Base-by-base conservation (phyloP, 768 basidiomycete species). In the Trametes villosa region DNA sequence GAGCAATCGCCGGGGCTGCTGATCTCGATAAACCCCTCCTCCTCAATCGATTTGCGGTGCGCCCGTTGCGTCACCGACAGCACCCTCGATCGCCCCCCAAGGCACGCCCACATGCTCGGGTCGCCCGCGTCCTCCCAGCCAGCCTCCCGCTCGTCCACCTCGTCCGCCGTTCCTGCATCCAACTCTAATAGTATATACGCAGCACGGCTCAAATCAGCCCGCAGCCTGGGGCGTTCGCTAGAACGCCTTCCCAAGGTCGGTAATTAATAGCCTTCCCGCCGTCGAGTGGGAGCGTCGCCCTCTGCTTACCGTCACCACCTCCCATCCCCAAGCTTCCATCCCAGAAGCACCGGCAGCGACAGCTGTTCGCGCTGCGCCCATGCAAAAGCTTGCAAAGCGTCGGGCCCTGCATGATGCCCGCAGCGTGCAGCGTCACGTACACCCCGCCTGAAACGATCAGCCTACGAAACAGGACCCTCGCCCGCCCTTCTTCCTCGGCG, bases 71-170 rank as follows among this genome's bases (percentile, higher is more conserved):
- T 47, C 54, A 56, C 44, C 34, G 34, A 47, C 42, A 46, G 44
- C 54, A 56, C 54, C 54, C 45, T 46, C 54, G 54, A 56, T 56
- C 54, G 54, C 33, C n/a, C 13, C 15, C 15, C 36, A 34, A 46
- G 44, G 54, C 20, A 22, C 31, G 31, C 54, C n/a, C 13, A 22
- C 36, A 18, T 12, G 36, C 36, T 12, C 36, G 13, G n/a, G 3
- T 13, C 36, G 15, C 42, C 42, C 17, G 54, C 54, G 29, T 15
- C 24, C n/a, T 38, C 54, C 38, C 45, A 45, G 45, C 22, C 29
- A 44, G 6, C 44, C n/a, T 56, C 45, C 17, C 54, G 29, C 27
- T 22, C 40, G 9, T 44, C 42, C 42, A 44, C 40, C n/a, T 7
- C 40, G 9, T n/a, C 5, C 22, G 42, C 42, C 15, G 36, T 38